Conservation (phyloP, 371 early-diverging fungal genomes). For the Gilbertella persicaria region DNA sequence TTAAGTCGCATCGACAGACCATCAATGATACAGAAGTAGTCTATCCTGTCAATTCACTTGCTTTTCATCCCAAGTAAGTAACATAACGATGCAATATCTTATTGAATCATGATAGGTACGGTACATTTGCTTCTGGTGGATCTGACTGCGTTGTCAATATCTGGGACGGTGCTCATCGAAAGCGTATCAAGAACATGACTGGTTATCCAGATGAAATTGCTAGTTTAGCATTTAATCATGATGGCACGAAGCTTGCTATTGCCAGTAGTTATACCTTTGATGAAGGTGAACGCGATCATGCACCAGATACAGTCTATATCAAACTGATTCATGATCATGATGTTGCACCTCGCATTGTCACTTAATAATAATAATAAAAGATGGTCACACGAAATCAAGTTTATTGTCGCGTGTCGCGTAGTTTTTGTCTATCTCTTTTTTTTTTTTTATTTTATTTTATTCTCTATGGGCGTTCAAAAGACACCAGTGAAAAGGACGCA, state of each 20-base stretch:
- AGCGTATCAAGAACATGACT: conserved; percentile 80
- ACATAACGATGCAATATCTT: not conserved
- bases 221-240: conserved; percentile 77
- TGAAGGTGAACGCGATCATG: conserved; percentile 90
- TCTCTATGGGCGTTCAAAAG: too few relatives aligned
- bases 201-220: conserved; percentile 85
- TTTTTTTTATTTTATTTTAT: too few relatives aligned
- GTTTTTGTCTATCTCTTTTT: too few relatives aligned
- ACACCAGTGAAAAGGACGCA: too few relatives aligned
- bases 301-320: conserved; percentile 81
- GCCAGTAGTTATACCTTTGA: conserved; percentile 94
- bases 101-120: conserved; percentile 49
- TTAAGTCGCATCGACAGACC: conserved; percentile 91
- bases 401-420: too few relatives aligned
- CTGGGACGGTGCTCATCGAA: conserved; percentile 93
- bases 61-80: conserved; percentile 90
- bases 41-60: conserved; percentile 93
- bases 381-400: too few relatives aligned
- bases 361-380: too few relatives aligned
- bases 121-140: conserved; percentile 96
- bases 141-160: conserved; percentile 89
- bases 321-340: conserved; percentile 72
- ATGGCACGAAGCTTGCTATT: conserved; percentile 82
- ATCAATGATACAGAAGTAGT: conserved; percentile 81
- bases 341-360: conserved; percentile 49